These are phyloP conservation scores for Podospora australis DNA, from an alignment of 495 filamentous ascomycete species.

Conservation along the genomic window DNA sequence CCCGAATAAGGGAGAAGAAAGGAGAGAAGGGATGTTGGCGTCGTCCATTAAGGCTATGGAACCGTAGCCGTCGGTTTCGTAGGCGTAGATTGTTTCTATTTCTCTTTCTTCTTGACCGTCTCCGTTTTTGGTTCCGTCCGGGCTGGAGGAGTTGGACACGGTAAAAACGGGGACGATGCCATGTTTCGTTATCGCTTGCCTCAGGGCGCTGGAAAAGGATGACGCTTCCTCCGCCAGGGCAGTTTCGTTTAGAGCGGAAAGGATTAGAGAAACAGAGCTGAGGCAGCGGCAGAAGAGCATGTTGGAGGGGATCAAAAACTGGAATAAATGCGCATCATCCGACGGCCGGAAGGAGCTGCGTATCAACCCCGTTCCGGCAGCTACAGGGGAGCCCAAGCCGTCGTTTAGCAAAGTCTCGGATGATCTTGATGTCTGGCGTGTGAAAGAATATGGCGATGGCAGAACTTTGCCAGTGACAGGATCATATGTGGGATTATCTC, in stretches of 20 bases:
- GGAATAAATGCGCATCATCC: conserved; percentile 53
- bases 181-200: conserved; percentile 41
- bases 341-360: conserved; percentile 58
- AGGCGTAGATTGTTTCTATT: conserved; percentile 46
- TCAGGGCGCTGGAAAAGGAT: conserved; percentile 38
- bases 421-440: conserved; percentile 41
- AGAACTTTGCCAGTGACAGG: conserved; percentile 46
- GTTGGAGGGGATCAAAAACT: conserved; percentile 57
- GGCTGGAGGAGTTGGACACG: too few relatives aligned
- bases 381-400: conserved; percentile 53
- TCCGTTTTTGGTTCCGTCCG: conserved; percentile 11
- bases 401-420: conserved; percentile 57
- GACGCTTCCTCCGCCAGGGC: conserved; percentile 45
- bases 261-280: conserved; percentile 41
- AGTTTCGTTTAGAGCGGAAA: conserved; percentile 33
- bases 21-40: conserved; percentile 53
- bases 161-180: conserved; percentile 34
- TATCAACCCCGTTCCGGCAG: conserved; percentile 52
- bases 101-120: conserved; percentile 2
- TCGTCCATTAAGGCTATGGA: conserved; percentile 53
- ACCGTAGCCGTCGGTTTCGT: conserved; percentile 56
- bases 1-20: conserved; percentile 48
- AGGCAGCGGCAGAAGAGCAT: conserved; percentile 63
- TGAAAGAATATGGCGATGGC: conserved; percentile 50
- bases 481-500: conserved; percentile 51